A percentile compares a stretch with the other conserved stretches of the same genome.
phyloP scores from a whole-genome alignment of 805 yeast genomes.

The Hermanozyma aechmeae region DNA sequence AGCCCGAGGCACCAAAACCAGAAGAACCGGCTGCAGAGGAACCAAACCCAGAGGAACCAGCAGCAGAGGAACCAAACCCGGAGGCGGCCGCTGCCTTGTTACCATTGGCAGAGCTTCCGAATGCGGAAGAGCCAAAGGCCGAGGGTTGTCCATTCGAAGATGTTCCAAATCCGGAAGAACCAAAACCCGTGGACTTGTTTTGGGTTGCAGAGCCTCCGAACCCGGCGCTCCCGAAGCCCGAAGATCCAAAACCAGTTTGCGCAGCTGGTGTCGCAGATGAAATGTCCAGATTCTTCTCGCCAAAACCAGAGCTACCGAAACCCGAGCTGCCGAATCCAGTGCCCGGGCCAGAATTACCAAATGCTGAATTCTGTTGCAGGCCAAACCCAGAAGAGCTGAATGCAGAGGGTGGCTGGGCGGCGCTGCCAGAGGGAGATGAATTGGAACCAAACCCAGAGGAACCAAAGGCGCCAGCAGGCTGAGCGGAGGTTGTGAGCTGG shows the following conservation, averaged over 20 bases:
- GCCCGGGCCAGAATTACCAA: too few relatives aligned
- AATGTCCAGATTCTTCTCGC: too few relatives aligned
- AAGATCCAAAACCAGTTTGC: conserved; percentile 1
- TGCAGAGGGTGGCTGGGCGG: too few relatives aligned
- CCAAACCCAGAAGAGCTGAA: not conserved
- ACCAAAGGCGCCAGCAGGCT: too few relatives aligned
- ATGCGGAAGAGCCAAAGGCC: not conserved
- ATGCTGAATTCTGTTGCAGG: too few relatives aligned
- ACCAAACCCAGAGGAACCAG: conserved; percentile 7
- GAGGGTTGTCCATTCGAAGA: too few relatives aligned
- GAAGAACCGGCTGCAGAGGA: conserved; percentile 1
- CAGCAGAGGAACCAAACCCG: conserved; percentile 6
- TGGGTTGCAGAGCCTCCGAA: not conserved
- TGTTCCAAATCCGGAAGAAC: not conserved
- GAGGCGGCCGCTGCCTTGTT: conserved; percentile 1
- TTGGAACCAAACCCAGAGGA: too few relatives aligned
- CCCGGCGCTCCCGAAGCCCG: not conserved
- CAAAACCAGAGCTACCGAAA: not conserved
- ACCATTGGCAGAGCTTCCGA: not conserved
- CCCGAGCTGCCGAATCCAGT: not conserved
- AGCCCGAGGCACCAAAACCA: conserved; percentile 7
- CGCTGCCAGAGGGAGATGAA: too few relatives aligned
- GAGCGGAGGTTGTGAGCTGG: too few relatives aligned
- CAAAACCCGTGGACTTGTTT: not conserved
- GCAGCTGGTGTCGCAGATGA: too few relatives aligned